These are phyloP conservation scores for Phytophthora ramorum DNA, from an alignment of 352 stramenopile species.

Conservation along the genomic window DNA sequence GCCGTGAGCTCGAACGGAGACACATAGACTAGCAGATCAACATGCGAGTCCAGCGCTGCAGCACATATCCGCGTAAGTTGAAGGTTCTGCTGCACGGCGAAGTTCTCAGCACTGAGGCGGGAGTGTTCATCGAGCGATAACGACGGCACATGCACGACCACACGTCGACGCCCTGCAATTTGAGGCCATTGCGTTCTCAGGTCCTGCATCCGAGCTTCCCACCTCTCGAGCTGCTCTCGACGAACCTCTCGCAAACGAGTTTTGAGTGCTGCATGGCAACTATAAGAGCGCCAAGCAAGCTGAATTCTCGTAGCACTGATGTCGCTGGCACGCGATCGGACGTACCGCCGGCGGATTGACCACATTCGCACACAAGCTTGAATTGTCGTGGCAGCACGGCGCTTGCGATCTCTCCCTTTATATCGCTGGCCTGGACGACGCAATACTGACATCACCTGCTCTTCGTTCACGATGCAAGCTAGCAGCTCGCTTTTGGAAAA, in stretches of 20 bases:
- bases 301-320: slow-evolving; percentile 68
- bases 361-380: slow-evolving; percentile 81
- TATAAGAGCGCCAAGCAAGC: slow-evolving; percentile 60
- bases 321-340: slow-evolving; percentile 44
- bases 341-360: slow-evolving; percentile 49
- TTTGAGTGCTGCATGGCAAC: slow-evolving; percentile 50
- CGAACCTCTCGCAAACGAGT: slow-evolving; percentile 45
- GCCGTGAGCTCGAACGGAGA: slow-evolving; percentile 78
- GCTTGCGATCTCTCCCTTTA: slow-evolving; percentile 73
- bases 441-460: slow-evolving; percentile 78
- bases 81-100: slow-evolving; percentile 82
- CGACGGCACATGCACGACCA: slow-evolving; percentile 86
- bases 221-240: slow-evolving; percentile 45
- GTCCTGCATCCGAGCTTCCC: slow-evolving; percentile 53
- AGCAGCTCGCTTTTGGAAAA: slow-evolving; percentile 74
- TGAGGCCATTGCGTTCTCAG: slow-evolving; percentile 62
- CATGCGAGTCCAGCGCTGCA: slow-evolving; percentile 66
- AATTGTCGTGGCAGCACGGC: slow-evolving; percentile 70
- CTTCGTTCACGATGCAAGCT: slow-evolving; percentile 87
- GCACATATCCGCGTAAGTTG: slow-evolving; percentile 81
- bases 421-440: slow-evolving; percentile 79
- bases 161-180: slow-evolving; percentile 55
- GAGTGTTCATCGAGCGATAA: slow-evolving; percentile 76
- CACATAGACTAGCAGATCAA: slow-evolving; percentile 92
- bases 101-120: slow-evolving; percentile 72